Base-by-base conservation (phyloP, 2,329 filamentous ascomycete genomes). In the Pseudocercospora pini-densiflorae region DNA sequence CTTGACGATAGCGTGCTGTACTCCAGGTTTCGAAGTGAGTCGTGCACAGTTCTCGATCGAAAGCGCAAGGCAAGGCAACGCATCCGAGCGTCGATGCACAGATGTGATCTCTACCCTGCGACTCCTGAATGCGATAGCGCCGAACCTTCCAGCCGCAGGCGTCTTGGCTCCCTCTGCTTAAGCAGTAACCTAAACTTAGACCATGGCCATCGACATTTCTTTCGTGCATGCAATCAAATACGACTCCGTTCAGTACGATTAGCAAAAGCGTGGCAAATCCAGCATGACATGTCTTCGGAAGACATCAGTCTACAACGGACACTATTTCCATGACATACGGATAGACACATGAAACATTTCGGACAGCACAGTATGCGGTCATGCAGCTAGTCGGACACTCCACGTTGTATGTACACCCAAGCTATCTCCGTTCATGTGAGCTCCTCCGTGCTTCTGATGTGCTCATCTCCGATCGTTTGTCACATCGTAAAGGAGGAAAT, bases 401-500 rank as follows among this genome's bases (percentile, higher is more conserved):
- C 23, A 55, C 51, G 51, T 55, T 55, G 27, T 55, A 33, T 55
- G 51, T 55, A 55, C 27, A 31, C 10, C 51, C 5, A 27, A n/a
- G 51, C 51, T 51, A 55, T 23, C 51, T 55, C 27, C 8, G 12
- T 31, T 31, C 51, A 55, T 55, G 23, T 55, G 51, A 29, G 51
- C 16, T 27, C 51, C 51, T 55, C 23, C 51, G 27, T 31, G 23
- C 58, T 29, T 3, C 58, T 29, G 5, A 36, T 12, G 40, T 16
- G 36, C 23, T n/a, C 51, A 57, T 51, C 19, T 43, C 57, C 43
- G 3, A 51, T 49, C 9, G 21, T 27, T 24, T 54, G 14, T 68
- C 58, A 72, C 27, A 64, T 68, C 24, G 68, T 66, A 61, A 86
- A 88, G 1, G 86, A 88, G 62, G 82, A 85, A 66, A 88, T 83